These are phyloP conservation scores for Aspergillus nanangensis DNA, from an alignment of 495 filamentous ascomycete species.

Conservation along the genomic window DNA sequence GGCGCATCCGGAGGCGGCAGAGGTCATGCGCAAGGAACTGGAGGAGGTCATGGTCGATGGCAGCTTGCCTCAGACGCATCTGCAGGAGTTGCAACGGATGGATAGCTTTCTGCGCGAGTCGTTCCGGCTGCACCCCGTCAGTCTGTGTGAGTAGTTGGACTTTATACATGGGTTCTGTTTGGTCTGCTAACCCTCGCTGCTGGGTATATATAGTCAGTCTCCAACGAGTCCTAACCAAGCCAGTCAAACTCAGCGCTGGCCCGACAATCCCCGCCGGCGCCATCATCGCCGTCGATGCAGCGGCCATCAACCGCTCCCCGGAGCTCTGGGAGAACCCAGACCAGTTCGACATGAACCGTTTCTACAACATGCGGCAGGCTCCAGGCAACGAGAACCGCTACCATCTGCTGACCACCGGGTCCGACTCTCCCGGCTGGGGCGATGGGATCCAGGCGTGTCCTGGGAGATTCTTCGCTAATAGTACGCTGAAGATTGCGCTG, in stretches of 20 bases:
- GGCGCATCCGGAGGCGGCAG: background rate
- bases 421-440: background rate
- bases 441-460: conserved; percentile 1
- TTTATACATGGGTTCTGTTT: background rate
- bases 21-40: background rate
- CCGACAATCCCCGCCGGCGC: background rate
- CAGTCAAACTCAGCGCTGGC: background rate
- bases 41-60: background rate
- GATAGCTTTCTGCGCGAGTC: background rate
- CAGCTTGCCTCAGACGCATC: background rate
- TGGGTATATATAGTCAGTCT: background rate
- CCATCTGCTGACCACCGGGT: background rate
- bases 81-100: background rate
- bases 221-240: background rate
- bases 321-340: background rate
- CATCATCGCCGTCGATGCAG: no score
- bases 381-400: conserved; percentile 1
- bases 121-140: background rate
- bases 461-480: background rate
- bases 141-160: background rate
- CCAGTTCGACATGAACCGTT: conserved; percentile 2
- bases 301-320: no score
- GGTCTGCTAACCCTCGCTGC: background rate
- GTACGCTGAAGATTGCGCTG: background rate
- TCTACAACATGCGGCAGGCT: background rate